Evolutionary conservation across 2,329 filamentous ascomycete genomes (phyloP), one percentile per base, ranked within the genome.

Genomic region (Fusarium redolens): DNA sequence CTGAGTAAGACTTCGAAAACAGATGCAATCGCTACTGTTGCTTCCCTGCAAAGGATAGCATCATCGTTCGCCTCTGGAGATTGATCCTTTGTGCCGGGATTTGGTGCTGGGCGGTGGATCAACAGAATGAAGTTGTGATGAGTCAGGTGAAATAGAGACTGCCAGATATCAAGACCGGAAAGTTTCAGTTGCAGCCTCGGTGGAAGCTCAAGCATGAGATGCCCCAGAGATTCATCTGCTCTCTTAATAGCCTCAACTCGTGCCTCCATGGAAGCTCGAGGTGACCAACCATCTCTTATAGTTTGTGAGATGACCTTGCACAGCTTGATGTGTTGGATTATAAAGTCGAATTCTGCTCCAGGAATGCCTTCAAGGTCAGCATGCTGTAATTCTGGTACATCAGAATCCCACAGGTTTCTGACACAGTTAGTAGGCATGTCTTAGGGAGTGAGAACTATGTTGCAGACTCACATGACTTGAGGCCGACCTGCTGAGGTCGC

Each of bases 291-390:
- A 6, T 61, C 40, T 8, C 45, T 52, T 28, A 25, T 52, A 3
- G 64, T 52, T 18, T 67, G 31, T 1, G 64, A 67, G 47, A 67
- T 67, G 9, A 67, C 33, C 40, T 52, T 67, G 40, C 64, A 67
- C 3, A 67, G 10, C 5, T 67, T 40, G 22, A 35, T 37, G 7
- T 67, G 40, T 10, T 47, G 37, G 2, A 12, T 43, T 1, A 61
- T 14, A 6, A 67, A 67, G 2, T 67, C 45, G 1, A 67, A 25
- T 4, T 67, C 64, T 10, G 33, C 51, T 10, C n/a, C 25, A 4
- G 64, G 20, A 7, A 67, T 33, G 2, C 35, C 20, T 13, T 60
- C 61, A 3, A 66, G 11, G 5, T 67, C 38, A 15, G 22, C 18
- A 13, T 18, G 10, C 12, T 61, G 54, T 5, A 61, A 7, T 5